phyloP scores from a whole-genome alignment of 495 filamentous ascomycete species.

The Platismatia glauca region DNA sequence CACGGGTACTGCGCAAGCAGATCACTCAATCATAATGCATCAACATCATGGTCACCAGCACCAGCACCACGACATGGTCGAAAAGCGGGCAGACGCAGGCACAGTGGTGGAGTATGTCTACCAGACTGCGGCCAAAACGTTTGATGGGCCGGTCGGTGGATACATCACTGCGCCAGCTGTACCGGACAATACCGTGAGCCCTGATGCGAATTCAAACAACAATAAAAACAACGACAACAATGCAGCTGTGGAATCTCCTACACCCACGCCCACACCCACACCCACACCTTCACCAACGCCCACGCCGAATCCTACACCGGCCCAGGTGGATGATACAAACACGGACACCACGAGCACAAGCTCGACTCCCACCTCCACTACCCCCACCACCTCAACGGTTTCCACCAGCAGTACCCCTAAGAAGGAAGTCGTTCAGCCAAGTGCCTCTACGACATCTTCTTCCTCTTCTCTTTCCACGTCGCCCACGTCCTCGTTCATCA shows the following conservation, averaged over 20 bases:
- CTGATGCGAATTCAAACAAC: slow-evolving; percentile 15
- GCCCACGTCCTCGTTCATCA: slow-evolving; percentile 15
- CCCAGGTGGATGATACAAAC: neutral
- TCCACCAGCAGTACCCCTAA: neutral
- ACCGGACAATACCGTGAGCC: slow-evolving; percentile 3
- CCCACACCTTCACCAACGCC: neutral
- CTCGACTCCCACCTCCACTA: neutral
- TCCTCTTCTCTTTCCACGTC: slow-evolving; percentile 23
- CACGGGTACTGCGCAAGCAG: slow-evolving; percentile 18
- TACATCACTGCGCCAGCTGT: slow-evolving; percentile 39
- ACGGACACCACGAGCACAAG: neutral
- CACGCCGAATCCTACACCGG: neutral
- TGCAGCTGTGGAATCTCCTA: neutral
- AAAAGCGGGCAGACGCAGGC: slow-evolving; percentile 23
- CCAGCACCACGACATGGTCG: slow-evolving; percentile 13
- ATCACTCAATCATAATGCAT: slow-evolving; percentile 22
- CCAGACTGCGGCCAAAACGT: slow-evolving; percentile 46
- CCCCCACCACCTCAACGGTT: neutral
- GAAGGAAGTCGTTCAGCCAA: slow-evolving; percentile 6
- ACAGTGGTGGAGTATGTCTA: slow-evolving; percentile 45
- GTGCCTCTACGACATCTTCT: neutral
- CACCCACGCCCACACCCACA: neutral
- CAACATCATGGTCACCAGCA: slow-evolving; percentile 29
- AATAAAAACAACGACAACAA: slow-evolving; percentile 11
- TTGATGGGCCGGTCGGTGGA: slow-evolving; percentile 47